Evolutionary conservation across 106 monocot genomes (phyloP).

Genomic region (Gastrodia elata): DNA sequence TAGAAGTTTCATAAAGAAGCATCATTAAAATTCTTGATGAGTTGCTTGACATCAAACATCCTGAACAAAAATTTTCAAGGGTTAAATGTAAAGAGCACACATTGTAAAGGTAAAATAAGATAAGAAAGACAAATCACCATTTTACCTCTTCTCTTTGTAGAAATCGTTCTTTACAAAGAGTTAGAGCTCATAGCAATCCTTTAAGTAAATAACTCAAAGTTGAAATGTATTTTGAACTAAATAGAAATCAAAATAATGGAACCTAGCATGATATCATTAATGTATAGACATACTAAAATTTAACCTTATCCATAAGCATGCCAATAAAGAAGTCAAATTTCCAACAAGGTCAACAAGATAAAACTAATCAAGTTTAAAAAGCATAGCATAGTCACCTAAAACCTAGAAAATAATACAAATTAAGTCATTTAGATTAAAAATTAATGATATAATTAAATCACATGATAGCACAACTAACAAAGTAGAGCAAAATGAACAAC

Average conservation of each 20-base stretch:
- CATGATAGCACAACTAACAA: neutral
- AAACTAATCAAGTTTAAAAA: neutral
- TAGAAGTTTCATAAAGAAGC: neutral
- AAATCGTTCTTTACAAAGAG: neutral
- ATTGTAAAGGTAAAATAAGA: neutral
- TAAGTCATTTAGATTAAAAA: neutral
- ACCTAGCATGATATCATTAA: neutral
- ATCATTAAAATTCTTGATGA: neutral
- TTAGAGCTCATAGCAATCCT: neutral
- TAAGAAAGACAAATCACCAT: neutral
- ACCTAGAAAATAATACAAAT: neutral
- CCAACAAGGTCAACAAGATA: too few species aligned
- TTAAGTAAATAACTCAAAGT: neutral
- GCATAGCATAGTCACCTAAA: neutral
- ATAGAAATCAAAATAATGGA: neutral
- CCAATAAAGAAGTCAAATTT: neutral
- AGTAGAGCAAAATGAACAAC: too few species aligned
- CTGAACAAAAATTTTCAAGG: neutral
- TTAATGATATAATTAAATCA: neutral
- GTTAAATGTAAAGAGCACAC: neutral
- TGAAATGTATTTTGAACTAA: neutral
- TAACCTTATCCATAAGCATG: too few species aligned
- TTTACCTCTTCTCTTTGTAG: neutral
- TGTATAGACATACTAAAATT: too few species aligned
- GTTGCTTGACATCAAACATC: neutral